A percentile compares a stretch with the other conserved stretches of the same genome.
phyloP scores from a whole-genome alignment of 306 rosid genomes.

The Quercus rubra region DNA sequence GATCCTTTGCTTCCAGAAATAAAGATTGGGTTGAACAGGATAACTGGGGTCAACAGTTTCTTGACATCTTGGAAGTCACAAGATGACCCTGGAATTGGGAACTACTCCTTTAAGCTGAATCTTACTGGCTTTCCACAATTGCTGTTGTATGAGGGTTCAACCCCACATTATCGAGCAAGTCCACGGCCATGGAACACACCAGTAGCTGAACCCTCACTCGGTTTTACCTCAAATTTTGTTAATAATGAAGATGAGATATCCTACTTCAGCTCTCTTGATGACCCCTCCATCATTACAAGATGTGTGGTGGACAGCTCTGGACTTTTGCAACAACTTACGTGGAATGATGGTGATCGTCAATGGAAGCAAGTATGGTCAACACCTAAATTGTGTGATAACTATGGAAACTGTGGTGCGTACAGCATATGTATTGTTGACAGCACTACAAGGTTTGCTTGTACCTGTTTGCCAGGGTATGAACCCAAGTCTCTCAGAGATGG shows the following conservation, averaged over 20 bases:
- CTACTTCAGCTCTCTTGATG: not conserved
- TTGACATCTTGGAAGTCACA: not conserved
- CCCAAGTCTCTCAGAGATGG: constrained; percentile 8
- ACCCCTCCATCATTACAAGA: not conserved
- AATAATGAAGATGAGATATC: not conserved
- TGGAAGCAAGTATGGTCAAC: not conserved
- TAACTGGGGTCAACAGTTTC: not conserved
- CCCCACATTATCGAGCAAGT: too few relatives aligned
- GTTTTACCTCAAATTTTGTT: not conserved
- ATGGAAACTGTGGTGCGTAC: not conserved
- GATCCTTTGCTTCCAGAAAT: constrained; percentile 14
- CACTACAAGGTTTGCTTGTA: not conserved
- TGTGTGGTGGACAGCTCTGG: not conserved
- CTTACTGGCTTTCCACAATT: too few relatives aligned
- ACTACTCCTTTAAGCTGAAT: too few relatives aligned
- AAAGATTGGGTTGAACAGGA: not conserved
- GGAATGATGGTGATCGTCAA: not conserved
- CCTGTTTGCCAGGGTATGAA: constrained; percentile 7
- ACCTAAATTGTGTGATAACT: not conserved
- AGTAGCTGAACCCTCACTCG: not conserved
- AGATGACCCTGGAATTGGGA: too few relatives aligned
- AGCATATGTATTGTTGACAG: not conserved
- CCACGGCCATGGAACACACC: not conserved
- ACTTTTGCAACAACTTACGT: not conserved
- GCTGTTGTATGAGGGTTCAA: too few relatives aligned